A percentile compares a stretch with the other conserved stretches of the same genome.
Conservation (phyloP, 1,284 basidiomycete genomes). For the Heterobasidion annosum region DNA sequence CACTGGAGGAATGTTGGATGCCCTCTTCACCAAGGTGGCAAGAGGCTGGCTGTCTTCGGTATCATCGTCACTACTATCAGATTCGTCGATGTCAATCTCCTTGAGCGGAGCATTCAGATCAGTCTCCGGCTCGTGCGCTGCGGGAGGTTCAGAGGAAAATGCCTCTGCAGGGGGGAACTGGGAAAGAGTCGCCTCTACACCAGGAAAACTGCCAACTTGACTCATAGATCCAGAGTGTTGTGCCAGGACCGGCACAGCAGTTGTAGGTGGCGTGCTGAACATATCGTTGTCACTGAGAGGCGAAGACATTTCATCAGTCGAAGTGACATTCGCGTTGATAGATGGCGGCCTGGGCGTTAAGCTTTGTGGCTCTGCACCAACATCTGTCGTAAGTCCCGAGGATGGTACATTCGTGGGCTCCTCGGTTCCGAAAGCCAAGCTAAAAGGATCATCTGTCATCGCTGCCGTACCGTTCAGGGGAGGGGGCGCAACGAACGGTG, state of each 20-base stretch:
- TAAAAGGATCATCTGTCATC: slow-evolving; percentile 42
- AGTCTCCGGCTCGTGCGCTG: slow-evolving; percentile 26
- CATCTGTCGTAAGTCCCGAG: slow-evolving; percentile 15
- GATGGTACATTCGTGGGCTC: slow-evolving; percentile 13
- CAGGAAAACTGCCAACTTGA: slow-evolving; percentile 5
- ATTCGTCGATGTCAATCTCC: slow-evolving; percentile 58
- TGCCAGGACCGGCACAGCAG: slow-evolving; percentile 20
- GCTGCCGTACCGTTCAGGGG: slow-evolving; percentile 9
- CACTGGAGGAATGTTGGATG: slow-evolving; percentile 4
- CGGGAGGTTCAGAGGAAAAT: slow-evolving; percentile 11
- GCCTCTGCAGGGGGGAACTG: slow-evolving; percentile 41
- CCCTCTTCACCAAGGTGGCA: slow-evolving; percentile 12
- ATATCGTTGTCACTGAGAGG: slow-evolving; percentile 37
- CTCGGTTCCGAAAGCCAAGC: slow-evolving; percentile 32
- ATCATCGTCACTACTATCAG: slow-evolving; percentile 45
- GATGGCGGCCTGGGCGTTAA: neutral
- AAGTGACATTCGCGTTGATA: neutral
- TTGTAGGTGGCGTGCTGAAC: slow-evolving; percentile 53
- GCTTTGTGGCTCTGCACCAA: slow-evolving; percentile 10
- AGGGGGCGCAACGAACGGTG: slow-evolving; percentile 14
- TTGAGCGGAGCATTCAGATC: slow-evolving; percentile 46
- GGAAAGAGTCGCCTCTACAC: slow-evolving; percentile 21
- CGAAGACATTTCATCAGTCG: slow-evolving; percentile 15
- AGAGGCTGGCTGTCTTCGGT: slow-evolving; percentile 38
- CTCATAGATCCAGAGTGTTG: neutral